Evolutionary conservation across 2,329 filamentous ascomycete species (phyloP).

Genomic region (Trichoderma semiorbis): DNA sequence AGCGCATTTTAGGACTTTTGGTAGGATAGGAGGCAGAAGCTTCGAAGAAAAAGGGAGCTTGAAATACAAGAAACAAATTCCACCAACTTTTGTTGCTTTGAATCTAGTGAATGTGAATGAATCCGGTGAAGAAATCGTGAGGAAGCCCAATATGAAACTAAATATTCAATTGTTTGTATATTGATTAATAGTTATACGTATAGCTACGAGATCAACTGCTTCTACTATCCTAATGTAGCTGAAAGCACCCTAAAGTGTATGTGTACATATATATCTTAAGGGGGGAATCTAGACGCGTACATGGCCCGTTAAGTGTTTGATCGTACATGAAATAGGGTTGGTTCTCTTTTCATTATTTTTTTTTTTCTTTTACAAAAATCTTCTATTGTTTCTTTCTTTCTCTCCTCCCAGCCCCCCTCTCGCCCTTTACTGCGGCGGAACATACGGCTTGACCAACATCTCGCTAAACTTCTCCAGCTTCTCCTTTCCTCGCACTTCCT

Average conservation of each 20-base stretch:
- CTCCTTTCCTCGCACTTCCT: constrained; percentile 95
- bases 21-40: background rate
- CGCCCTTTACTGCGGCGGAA: constrained; percentile 54
- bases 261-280: background rate
- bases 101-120: background rate
- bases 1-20: background rate
- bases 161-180: background rate
- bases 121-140: background rate
- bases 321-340: background rate
- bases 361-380: background rate
- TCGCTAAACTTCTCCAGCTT: constrained; percentile 86
- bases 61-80: background rate
- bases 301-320: background rate
- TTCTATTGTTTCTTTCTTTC: background rate
- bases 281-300: background rate
- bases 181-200: background rate
- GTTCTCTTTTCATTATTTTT: background rate
- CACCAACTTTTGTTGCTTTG: background rate
- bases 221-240: background rate
- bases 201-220: background rate
- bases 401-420: background rate
- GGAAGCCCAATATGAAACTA: background rate
- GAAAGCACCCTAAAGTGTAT: background rate
- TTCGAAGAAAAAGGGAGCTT: background rate
- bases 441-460: constrained; percentile 74